Evolutionary conservation across 176 grass and related monocot genomes (phyloP).

Genomic region (Puccinellia tenuiflora): DNA sequence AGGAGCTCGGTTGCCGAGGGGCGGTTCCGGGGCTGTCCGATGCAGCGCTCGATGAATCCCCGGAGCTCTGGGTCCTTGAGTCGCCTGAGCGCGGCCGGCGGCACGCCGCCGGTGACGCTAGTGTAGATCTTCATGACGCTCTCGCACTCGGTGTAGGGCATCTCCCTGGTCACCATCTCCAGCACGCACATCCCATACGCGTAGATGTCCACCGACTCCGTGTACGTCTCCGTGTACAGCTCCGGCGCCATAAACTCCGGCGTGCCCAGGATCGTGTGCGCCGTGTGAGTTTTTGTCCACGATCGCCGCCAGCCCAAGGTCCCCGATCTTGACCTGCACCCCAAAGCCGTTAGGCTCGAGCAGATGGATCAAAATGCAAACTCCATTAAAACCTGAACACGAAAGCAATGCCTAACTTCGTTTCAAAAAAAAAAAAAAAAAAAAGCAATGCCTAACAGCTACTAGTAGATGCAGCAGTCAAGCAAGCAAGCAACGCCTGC

Average conservation of each 20-base stretch:
- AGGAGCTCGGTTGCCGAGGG: slow-evolving; percentile 76
- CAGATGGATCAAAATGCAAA: neutral
- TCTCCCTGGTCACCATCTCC: slow-evolving; percentile 92
- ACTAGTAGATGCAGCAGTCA: neutral
- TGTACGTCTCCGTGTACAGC: slow-evolving; percentile 90
- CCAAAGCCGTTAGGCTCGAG: neutral
- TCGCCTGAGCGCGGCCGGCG: slow-evolving; percentile 44
- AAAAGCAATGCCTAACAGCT: slow-evolving; percentile 13
- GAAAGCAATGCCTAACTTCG: slow-evolving; percentile 23
- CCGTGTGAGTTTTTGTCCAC: slow-evolving; percentile 68
- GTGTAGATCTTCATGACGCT: slow-evolving; percentile 70
- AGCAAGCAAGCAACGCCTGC: slow-evolving; percentile 21
- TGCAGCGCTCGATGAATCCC: slow-evolving; percentile 78
- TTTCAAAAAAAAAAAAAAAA: too few species aligned
- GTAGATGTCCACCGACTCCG: slow-evolving; percentile 95
- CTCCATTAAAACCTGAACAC: neutral
- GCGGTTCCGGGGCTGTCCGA: slow-evolving; percentile 50
- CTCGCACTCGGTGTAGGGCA: slow-evolving; percentile 82
- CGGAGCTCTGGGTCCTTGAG: slow-evolving; percentile 63
- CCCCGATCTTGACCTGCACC: slow-evolving; percentile 85
- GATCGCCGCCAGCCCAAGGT: slow-evolving; percentile 85
- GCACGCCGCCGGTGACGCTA: slow-evolving; percentile 47
- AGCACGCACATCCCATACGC: slow-evolving; percentile 91
- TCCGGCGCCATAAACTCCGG: slow-evolving; percentile 99
- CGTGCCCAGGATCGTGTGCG: slow-evolving; percentile 86